Conservation (phyloP, 768 basidiomycete genomes). For the Suillus luteus region DNA sequence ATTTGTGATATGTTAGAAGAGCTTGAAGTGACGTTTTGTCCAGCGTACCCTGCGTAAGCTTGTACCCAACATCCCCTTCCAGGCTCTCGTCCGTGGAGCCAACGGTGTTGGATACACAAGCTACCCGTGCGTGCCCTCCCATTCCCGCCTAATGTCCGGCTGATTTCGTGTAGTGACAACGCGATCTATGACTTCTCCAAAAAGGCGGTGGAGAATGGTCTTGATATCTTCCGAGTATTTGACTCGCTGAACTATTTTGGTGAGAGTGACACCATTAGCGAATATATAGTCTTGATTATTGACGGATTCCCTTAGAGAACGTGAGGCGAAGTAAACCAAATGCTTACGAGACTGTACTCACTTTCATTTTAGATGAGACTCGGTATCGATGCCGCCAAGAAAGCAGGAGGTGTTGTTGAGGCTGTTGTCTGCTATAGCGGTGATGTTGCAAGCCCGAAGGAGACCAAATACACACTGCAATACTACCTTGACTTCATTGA, state of each 20-base stretch:
- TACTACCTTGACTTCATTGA: slow-evolving; percentile 98
- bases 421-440: slow-evolving; percentile 98
- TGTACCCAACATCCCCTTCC: slow-evolving; percentile 98
- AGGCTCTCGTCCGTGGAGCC: slow-evolving; percentile 97
- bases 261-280: slow-evolving; percentile 40
- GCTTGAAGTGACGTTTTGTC: slow-evolving; percentile 18
- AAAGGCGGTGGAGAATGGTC: slow-evolving; percentile 98
- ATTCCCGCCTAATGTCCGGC: not conserved
- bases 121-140: slow-evolving; percentile 71
- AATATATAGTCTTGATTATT: not conserved
- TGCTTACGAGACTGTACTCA: slow-evolving; percentile 16
- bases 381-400: slow-evolving; percentile 99
- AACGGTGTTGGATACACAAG: slow-evolving; percentile 99
- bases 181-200: slow-evolving; percentile 99
- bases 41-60: slow-evolving; percentile 90
- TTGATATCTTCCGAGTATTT: slow-evolving; percentile 99
- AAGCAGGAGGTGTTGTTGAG: slow-evolving; percentile 97
- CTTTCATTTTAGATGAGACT: slow-evolving; percentile 74
- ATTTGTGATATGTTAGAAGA: slow-evolving; percentile 1
- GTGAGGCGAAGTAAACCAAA: slow-evolving; percentile 40
- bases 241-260: slow-evolving; percentile 99
- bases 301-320: slow-evolving; percentile 54
- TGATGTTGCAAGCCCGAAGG: slow-evolving; percentile 91
- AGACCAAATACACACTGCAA: slow-evolving; percentile 95
- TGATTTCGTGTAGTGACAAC: slow-evolving; percentile 67